These are phyloP conservation scores for Diophrys sp. DNA, from an alignment of 73 alveolate genomes.

Conservation along the genomic window DNA sequence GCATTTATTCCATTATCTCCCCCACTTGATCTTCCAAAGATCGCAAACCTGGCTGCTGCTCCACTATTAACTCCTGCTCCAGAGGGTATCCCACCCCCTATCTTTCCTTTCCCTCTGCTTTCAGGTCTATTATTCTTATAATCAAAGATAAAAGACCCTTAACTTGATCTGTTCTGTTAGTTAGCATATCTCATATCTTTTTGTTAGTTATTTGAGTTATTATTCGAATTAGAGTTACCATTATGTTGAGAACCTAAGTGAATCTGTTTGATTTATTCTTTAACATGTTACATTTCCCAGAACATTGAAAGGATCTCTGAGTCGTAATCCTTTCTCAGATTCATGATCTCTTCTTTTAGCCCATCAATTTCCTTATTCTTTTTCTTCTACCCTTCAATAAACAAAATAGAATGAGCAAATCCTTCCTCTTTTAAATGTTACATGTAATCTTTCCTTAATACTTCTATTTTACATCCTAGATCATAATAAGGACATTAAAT, in stretches of 20 bases:
- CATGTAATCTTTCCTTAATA: conserved; percentile 60
- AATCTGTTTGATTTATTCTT: conserved; percentile 43
- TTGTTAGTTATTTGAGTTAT: too few species aligned
- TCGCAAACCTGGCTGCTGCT: too few species aligned
- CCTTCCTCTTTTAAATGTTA: conserved; percentile 60
- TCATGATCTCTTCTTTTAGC: conserved; percentile 28
- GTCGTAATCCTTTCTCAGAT: conserved; percentile 54
- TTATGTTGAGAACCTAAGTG: too few species aligned
- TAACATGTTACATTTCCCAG: conserved; percentile 41
- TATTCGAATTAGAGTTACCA: too few species aligned
- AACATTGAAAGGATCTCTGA: conserved; percentile 53
- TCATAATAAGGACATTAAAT: conserved; percentile 74
- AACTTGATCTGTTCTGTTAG: too few species aligned
- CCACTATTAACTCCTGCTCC: neutral
- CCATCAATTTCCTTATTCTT: conserved; percentile 59
- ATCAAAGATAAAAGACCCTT: too few species aligned
- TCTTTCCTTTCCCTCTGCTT: neutral
- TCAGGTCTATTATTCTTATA: too few species aligned
- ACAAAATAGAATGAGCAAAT: conserved; percentile 57
- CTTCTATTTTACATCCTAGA: conserved; percentile 77
- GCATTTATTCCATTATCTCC: neutral
- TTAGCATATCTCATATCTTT: too few species aligned
- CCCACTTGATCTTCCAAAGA: too few species aligned
- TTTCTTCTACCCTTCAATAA: conserved; percentile 61
- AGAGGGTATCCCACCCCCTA: neutral